Percentiles rank a stretch among this genome's conserved stretches.
phyloP scores from a whole-genome alignment of 2,329 filamentous ascomycete genomes.

The Paracoccidioides brasiliensis region DNA sequence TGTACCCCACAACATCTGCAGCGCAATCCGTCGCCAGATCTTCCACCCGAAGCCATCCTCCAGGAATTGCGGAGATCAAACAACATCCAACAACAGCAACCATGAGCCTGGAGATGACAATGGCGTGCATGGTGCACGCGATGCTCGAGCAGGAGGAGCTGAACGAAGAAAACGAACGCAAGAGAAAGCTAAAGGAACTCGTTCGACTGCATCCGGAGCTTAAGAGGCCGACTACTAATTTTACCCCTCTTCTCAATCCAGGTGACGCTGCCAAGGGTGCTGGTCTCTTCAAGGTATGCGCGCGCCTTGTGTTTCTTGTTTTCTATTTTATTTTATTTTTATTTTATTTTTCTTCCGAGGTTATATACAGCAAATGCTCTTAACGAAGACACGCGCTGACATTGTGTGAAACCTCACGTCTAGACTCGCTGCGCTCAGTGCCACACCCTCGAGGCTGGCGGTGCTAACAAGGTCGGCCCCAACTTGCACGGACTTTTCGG shows the following conservation, averaged over 20 bases:
- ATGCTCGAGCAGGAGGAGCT: background rate
- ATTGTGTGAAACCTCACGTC: constrained; percentile 35
- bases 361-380: constrained; percentile 4
- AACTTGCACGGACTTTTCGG: constrained; percentile 96
- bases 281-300: constrained; percentile 10
- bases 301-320: background rate
- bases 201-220: background rate
- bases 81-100: background rate
- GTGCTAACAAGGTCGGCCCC: constrained; percentile 96
- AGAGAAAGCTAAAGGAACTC: background rate
- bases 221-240: constrained; percentile 5
- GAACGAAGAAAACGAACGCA: background rate
- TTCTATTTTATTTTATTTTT: constrained; percentile 5
- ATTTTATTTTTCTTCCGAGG: constrained; percentile 8
- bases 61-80: background rate
- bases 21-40: background rate
- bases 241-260: constrained; percentile 1
- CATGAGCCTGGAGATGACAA: background rate
- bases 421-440: constrained; percentile 91
- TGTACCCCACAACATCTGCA: background rate
- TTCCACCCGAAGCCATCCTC: background rate
- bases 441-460: constrained; percentile 84
- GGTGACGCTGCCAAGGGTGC: constrained; percentile 11
- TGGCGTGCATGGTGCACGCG: constrained; percentile 2
- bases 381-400: background rate